Percentiles rank a stretch among this genome's conserved stretches.
phyloP scores from a whole-genome alignment of 208 protist genomes.

The Phytomonas sp. region DNA sequence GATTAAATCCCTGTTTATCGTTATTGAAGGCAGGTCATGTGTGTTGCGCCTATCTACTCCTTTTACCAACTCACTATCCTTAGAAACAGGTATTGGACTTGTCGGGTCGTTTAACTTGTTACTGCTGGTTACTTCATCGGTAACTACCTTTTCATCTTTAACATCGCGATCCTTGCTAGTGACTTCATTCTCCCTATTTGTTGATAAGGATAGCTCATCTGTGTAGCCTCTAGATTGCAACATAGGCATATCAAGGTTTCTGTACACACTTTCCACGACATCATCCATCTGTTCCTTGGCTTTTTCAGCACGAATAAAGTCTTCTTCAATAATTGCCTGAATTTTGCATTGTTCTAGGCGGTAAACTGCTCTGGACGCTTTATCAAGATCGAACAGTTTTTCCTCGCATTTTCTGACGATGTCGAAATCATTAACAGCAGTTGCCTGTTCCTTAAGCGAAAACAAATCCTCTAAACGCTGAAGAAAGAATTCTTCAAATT shows the following conservation, averaged over 20 bases:
- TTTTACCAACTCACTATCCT: not conserved
- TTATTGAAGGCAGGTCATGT: not conserved
- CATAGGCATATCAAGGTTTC: constrained; percentile 33
- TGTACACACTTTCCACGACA: constrained; percentile 43
- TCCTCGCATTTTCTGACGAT: constrained; percentile 56
- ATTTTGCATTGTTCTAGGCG: constrained; percentile 83
- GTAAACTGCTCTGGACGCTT: constrained; percentile 54
- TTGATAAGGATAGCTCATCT: not conserved
- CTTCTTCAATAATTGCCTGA: constrained; percentile 83
- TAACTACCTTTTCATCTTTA: not conserved
- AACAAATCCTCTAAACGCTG: constrained; percentile 74
- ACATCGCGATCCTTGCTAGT: not conserved
- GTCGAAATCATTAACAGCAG: constrained; percentile 59
- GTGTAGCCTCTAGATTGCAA: not conserved
- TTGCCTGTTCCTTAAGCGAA: constrained; percentile 67
- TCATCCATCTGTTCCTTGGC: constrained; percentile 65
- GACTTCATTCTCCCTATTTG: not conserved
- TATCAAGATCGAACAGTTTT: constrained; percentile 63
- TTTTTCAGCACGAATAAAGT: constrained; percentile 77
- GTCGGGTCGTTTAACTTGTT: not conserved
- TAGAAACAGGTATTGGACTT: not conserved
- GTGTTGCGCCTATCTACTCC: not conserved
- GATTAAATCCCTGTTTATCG: not conserved
- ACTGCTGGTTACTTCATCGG: not conserved
- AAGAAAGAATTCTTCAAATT: constrained; percentile 85